A percentile compares a stretch with the other conserved stretches of the same genome.
phyloP scores from a whole-genome alignment of 2,329 filamentous ascomycete genomes.

The Mariannaea elegans region DNA sequence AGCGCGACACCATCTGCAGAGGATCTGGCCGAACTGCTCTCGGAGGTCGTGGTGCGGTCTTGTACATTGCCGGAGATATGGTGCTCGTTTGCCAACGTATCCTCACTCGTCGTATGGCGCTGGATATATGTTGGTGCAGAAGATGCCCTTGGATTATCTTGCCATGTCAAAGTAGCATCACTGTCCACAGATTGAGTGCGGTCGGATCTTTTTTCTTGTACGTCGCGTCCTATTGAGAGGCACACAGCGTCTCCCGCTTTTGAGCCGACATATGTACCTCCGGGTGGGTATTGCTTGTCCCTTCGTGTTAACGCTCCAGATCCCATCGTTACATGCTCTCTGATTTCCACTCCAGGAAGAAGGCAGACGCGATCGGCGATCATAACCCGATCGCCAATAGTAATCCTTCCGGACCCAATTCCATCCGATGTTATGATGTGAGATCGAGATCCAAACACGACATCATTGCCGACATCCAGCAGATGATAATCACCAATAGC shows the following conservation, averaged over 20 bases:
- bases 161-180: constrained; percentile 31
- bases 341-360: constrained; percentile 60
- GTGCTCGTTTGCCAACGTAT: constrained; percentile 33
- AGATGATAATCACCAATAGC: constrained; percentile 63
- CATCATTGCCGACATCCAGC: constrained; percentile 64
- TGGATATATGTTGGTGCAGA: constrained; percentile 16
- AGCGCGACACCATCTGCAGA: background rate
- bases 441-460: constrained; percentile 67
- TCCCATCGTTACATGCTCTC: constrained; percentile 59
- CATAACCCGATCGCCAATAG: constrained; percentile 60
- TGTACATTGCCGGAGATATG: background rate
- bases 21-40: constrained; percentile 28
- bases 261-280: constrained; percentile 61
- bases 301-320: constrained; percentile 61
- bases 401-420: constrained; percentile 56
- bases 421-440: constrained; percentile 63
- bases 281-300: constrained; percentile 53
- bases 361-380: constrained; percentile 64
- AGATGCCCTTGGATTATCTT: constrained; percentile 15
- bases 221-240: constrained; percentile 38
- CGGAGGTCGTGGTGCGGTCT: constrained; percentile 26
- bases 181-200: constrained; percentile 30
- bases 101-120: constrained; percentile 36
- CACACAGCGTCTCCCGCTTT: constrained; percentile 60
- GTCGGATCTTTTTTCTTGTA: constrained; percentile 6